phyloP scores from a whole-genome alignment of 139 green algal species.

The Ulvella scutata region DNA sequence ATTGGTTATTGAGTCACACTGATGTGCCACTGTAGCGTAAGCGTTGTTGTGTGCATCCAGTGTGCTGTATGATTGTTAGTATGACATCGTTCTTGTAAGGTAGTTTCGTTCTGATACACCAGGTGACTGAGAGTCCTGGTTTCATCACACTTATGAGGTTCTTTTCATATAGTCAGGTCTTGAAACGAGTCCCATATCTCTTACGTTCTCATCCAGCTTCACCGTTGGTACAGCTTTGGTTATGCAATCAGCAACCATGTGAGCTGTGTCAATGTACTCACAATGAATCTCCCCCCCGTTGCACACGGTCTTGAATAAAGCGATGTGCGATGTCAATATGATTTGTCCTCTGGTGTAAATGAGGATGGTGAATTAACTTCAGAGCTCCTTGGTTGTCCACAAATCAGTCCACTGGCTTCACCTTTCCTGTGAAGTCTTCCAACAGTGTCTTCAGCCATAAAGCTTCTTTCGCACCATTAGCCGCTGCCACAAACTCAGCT shows the following conservation, averaged over 20 bases:
- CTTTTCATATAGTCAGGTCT: background rate
- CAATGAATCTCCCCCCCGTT: constrained; percentile 12
- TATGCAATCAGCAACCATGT: constrained; percentile 16
- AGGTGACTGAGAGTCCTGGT: too few relatives aligned
- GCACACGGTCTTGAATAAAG: constrained; percentile 18
- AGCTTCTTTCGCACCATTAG: constrained; percentile 17
- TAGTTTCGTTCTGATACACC: too few relatives aligned
- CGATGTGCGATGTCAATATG: constrained; percentile 26
- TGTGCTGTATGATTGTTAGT: too few relatives aligned
- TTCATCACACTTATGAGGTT: too few relatives aligned
- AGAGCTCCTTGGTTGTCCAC: constrained; percentile 24
- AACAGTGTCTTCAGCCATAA: constrained; percentile 23
- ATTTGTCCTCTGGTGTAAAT: constrained; percentile 13
- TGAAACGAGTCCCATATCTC: background rate
- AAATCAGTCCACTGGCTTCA: background rate
- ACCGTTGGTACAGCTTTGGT: constrained; percentile 19
- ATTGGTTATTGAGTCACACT: too few relatives aligned
- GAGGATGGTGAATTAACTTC: constrained; percentile 16
- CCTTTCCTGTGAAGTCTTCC: constrained; percentile 2
- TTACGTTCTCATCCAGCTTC: constrained; percentile 8
- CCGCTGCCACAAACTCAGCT: constrained; percentile 34
- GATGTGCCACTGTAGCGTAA: too few relatives aligned
- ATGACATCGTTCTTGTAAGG: too few relatives aligned
- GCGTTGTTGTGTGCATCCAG: too few relatives aligned
- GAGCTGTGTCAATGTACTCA: constrained; percentile 5